These are phyloP conservation scores for Fusarium pseudoanthophilum DNA, from an alignment of 2,329 filamentous ascomycete genomes.

Conservation along the genomic window DNA sequence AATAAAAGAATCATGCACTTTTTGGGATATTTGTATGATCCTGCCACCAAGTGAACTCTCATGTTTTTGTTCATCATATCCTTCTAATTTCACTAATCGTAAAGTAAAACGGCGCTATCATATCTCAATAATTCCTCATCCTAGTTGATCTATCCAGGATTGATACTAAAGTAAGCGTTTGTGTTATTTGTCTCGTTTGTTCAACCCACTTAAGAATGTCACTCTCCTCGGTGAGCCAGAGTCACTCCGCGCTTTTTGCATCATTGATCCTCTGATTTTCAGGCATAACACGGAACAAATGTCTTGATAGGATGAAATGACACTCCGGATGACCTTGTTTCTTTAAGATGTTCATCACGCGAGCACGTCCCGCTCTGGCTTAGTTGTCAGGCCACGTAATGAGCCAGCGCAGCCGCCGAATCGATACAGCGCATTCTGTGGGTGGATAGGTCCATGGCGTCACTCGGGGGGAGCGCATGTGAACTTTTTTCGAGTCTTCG, in stretches of 20 bases:
- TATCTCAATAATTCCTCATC: background rate
- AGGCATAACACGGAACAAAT: too few relatives aligned
- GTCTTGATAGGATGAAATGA: background rate
- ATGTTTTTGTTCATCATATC: background rate
- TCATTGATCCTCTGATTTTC: background rate
- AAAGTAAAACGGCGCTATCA: too few relatives aligned
- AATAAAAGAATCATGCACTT: background rate
- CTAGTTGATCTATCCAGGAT: rapidly evolving
- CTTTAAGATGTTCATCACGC: background rate
- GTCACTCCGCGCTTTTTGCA: background rate
- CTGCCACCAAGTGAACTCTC: too few relatives aligned
- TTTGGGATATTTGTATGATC: background rate
- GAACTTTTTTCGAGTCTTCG: background rate
- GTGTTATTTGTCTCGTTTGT: too few relatives aligned
- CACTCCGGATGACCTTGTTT: background rate
- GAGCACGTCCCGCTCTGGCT: background rate
- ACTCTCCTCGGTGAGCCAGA: background rate
- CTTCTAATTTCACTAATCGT: background rate
- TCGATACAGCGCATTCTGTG: background rate
- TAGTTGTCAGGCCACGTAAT: background rate
- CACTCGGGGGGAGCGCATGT: background rate
- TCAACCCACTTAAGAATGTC: background rate
- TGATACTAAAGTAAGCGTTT: background rate
- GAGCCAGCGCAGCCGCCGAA: background rate
- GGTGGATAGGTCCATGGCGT: background rate